phyloP scores from a whole-genome alignment of 2,329 filamentous ascomycete genomes.

The Fusarium subtropicale region DNA sequence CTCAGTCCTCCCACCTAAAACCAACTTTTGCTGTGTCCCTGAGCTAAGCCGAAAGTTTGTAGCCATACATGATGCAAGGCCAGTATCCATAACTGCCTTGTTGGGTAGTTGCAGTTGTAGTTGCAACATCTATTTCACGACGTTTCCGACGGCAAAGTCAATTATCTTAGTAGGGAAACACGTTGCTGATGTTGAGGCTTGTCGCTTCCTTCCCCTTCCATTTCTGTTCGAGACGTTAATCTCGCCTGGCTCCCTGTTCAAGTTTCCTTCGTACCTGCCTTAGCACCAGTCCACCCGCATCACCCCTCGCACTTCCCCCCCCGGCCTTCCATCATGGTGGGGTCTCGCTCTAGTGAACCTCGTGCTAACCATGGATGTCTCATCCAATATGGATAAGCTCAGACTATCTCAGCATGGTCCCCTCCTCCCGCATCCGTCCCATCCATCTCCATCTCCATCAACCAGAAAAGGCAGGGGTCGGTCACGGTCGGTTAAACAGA shows the following conservation, averaged over 20 bases:
- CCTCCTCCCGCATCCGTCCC: conserved; percentile 46
- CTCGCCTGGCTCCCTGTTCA: conserved; percentile 39
- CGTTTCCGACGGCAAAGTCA: background rate
- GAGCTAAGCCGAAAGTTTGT: conserved; percentile 25
- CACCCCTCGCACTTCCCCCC: conserved; percentile 14
- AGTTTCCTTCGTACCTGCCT: conserved; percentile 43
- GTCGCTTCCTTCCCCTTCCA: conserved; percentile 24
- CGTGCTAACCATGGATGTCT: conserved; percentile 42
- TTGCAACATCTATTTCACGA: background rate
- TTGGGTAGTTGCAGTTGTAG: background rate
- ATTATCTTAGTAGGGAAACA: background rate
- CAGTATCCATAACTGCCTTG: background rate
- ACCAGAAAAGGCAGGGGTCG: conserved; percentile 20
- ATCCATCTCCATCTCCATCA: conserved; percentile 26
- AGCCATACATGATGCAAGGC: conserved; percentile 13
- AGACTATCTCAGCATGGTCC: conserved; percentile 32
- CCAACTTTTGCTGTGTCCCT: conserved; percentile 12
- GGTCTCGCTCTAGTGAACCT: conserved; percentile 33
- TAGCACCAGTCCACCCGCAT: conserved; percentile 37
- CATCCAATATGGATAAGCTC: conserved; percentile 25
- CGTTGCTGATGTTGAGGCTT: background rate
- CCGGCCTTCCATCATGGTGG: conserved; percentile 29
- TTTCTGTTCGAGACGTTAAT: conserved; percentile 42
- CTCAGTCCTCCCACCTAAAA: conserved; percentile 27
- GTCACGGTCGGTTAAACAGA: conserved; percentile 41